phyloP scores from a whole-genome alignment of 352 stramenopile species.

The Phytophthora nicotianae region DNA sequence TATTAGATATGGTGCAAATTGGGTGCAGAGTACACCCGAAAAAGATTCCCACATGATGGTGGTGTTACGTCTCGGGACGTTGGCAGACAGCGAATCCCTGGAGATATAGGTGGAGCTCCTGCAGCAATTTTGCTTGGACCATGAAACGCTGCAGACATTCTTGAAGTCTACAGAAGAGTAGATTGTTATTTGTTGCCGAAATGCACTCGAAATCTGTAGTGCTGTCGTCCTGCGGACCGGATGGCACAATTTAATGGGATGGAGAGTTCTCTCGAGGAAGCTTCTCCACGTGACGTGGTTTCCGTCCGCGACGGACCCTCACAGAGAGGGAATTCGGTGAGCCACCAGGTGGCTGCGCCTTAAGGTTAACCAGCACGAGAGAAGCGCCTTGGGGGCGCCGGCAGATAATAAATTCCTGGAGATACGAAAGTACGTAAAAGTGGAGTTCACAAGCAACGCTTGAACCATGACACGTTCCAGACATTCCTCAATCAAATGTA shows the following conservation, averaged over 20 bases:
- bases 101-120: not conserved
- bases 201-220: not conserved
- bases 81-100: not conserved
- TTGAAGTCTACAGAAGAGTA: not conserved
- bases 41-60: no score
- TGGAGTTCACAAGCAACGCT: constrained; percentile 38
- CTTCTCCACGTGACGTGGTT: not conserved
- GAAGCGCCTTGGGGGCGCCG: constrained; percentile 27
- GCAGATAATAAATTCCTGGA: constrained; percentile 55
- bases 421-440: constrained; percentile 1
- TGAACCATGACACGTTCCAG: constrained; percentile 76
- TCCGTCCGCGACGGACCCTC: not conserved
- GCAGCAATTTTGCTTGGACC: not conserved
- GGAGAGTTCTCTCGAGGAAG: not conserved
- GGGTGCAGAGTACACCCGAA: not conserved
- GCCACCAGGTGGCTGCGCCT: not conserved
- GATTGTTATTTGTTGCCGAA: not conserved
- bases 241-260: not conserved
- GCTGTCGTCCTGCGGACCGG: not conserved
- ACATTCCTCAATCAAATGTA: constrained; percentile 20
- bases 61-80: no score
- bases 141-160: not conserved
- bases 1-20: no score
- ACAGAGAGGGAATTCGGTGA: not conserved
- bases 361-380: constrained; percentile 8